Evolutionary conservation across 2,329 filamentous ascomycete genomes (phyloP).

Genomic region (Corinectria fuckeliana): DNA sequence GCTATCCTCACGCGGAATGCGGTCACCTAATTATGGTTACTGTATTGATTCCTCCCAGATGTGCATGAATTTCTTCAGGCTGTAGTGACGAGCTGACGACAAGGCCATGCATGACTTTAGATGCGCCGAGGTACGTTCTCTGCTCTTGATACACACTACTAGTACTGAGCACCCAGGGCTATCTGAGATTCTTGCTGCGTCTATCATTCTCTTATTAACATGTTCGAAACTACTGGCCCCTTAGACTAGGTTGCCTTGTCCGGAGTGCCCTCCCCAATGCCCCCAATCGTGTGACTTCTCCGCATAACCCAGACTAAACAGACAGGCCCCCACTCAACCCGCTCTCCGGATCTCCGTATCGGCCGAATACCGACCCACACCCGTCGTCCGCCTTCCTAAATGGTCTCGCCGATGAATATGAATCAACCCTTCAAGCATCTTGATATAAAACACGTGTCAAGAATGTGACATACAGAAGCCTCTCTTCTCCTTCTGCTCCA

Average conservation of each 20-base stretch:
- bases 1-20: no score
- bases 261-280: no score
- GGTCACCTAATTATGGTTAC: no score
- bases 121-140: no score
- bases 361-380: constrained; percentile 20
- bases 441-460: not conserved
- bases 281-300: not conserved
- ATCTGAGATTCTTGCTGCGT: not conserved
- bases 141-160: no score
- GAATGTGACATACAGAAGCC: no score
- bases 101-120: no score
- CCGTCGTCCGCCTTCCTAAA: constrained; percentile 24
- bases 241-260: not conserved
- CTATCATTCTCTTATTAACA: not conserved
- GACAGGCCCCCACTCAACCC: not conserved
- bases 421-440: not conserved
- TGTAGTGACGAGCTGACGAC: no score
- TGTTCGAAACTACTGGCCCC: not conserved
- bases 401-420: constrained; percentile 33
- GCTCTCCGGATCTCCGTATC: constrained; percentile 8
- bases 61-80: no score
- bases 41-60: no score
- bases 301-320: not conserved
- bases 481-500: not conserved
- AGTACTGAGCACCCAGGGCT: not conserved